A percentile compares a stretch with the other conserved stretches of the same genome.
phyloP scores from a whole-genome alignment of 164 flowering plant genomes.

The Akebia trifoliata region DNA sequence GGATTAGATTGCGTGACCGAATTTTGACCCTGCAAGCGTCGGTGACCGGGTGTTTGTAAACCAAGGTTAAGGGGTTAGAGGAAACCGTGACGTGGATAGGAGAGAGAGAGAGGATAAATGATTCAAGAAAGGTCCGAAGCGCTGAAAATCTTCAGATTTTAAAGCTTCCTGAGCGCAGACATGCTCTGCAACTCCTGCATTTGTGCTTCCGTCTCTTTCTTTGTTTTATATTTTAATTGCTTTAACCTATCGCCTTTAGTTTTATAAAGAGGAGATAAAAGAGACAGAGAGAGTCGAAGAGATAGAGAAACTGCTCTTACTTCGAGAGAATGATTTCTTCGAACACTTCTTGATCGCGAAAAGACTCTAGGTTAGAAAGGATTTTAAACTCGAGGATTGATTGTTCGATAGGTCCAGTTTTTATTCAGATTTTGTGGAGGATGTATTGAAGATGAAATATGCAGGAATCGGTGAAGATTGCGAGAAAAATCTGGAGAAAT shows the following conservation, averaged over 20 bases:
- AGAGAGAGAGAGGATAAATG: background rate
- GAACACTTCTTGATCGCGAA: too few relatives aligned
- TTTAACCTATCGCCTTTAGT: background rate
- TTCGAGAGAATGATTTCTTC: too few relatives aligned
- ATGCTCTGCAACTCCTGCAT: slow-evolving; percentile 37
- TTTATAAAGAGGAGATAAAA: too few relatives aligned
- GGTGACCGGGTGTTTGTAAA: slow-evolving; percentile 1
- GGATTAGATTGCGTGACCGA: background rate
- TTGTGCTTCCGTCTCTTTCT: slow-evolving; percentile 17
- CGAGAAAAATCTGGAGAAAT: background rate
- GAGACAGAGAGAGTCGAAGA: too few relatives aligned
- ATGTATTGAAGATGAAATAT: background rate
- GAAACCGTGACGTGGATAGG: background rate
- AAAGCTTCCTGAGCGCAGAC: slow-evolving; percentile 33
- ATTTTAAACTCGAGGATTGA: too few relatives aligned
- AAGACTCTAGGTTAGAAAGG: too few relatives aligned
- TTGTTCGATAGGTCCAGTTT: too few relatives aligned
- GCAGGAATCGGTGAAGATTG: background rate
- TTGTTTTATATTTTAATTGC: background rate
- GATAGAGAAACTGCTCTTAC: too few relatives aligned
- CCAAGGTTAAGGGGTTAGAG: too few relatives aligned
- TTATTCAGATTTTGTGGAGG: too few relatives aligned
- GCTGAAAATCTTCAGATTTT: slow-evolving; percentile 15
- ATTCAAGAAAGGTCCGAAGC: background rate
- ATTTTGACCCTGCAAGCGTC: background rate